phyloP scores from a whole-genome alignment of 139 green algal species.

The Limnomonas spitsbergensis region DNA sequence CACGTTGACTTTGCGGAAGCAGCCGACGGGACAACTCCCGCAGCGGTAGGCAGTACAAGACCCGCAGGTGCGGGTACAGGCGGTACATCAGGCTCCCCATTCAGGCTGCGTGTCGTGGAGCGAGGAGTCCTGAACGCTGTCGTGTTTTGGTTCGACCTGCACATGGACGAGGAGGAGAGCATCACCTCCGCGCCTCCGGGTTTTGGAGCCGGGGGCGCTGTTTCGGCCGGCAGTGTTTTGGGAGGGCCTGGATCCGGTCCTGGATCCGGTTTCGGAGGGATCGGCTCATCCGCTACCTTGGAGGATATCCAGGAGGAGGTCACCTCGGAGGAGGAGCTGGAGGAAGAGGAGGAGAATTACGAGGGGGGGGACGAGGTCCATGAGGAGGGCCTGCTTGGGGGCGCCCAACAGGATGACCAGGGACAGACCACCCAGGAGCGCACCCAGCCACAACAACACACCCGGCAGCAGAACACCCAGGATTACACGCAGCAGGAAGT shows the following conservation, averaged over 20 bases:
- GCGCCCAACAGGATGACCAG: no score
- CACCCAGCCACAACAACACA: no score
- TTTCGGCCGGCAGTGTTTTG: neutral
- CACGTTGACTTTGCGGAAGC: neutral
- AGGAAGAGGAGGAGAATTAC: no score
- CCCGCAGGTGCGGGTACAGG: constrained; percentile 33
- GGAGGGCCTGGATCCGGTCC: neutral
- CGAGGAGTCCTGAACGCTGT: constrained; percentile 72
- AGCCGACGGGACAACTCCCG: no score
- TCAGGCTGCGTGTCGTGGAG: constrained; percentile 13
- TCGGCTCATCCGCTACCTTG: neutral
- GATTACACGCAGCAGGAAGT: no score
- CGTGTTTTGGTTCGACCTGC: constrained; percentile 82
- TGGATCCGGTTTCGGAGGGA: no score
- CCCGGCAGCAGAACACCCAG: no score
- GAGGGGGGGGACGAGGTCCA: no score
- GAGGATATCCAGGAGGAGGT: no score
- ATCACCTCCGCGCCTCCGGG: constrained; percentile 8
- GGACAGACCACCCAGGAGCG: constrained; percentile 25
- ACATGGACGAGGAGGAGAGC: constrained; percentile 64
- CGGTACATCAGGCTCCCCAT: constrained; percentile 49
- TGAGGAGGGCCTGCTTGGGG: no score
- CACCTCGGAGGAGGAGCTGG: no score
- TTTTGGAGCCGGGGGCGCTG: neutral
- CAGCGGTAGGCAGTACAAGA: neutral